Base-by-base conservation (phyloP, 768 basidiomycete genomes). In the Filobasidium floriforme region DNA sequence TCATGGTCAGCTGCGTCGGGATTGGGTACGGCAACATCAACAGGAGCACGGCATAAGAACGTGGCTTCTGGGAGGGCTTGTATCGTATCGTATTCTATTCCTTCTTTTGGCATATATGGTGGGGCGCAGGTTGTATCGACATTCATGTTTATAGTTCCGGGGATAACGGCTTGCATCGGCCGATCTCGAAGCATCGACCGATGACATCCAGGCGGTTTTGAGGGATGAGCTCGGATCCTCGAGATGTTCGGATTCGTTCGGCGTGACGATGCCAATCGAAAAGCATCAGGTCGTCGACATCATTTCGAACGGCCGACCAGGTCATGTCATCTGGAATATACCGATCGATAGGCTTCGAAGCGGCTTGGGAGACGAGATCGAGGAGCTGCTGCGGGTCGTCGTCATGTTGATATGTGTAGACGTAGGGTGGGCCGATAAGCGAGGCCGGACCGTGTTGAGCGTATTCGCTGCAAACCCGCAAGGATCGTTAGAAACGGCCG, bases 1-100 rank as follows among this genome's bases (percentile, higher is more conserved):
- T 90, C 15, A 64, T 90, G 57, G 88, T 92, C 77, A 90, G 90
- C 7, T 97, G 94, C 76, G 89, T 92, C 69, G 94, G 94, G 12
- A 85, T 87, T 26, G 94, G 96, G 54, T 92, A 92, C 76, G 81
- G 90, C 68, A 99, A 98, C 76, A 86, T 87, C 69, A 80, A 79
- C 62, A 80, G 79, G 73, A 70, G 76, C 46, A 76, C 78, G 63
- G 75, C 75, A 12, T 77, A 65, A 66, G 15, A 26, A 19, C 6
- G 61, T 19, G 46, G 24, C 24, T 41, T 41, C 1, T 1, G 29
- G 59, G 7, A 12, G 10, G 19, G n/a, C 46, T 18, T 15, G 46
- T 15, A 22, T 49, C 32, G 32, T 37, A 37, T 37, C 32, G 9
- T 37, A 37, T 37, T 37, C 32, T n/a, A n/a, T 44, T 44, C 10